Base-by-base conservation (phyloP, 2,329 filamentous ascomycete genomes). In the Fusarium torulosum region DNA sequence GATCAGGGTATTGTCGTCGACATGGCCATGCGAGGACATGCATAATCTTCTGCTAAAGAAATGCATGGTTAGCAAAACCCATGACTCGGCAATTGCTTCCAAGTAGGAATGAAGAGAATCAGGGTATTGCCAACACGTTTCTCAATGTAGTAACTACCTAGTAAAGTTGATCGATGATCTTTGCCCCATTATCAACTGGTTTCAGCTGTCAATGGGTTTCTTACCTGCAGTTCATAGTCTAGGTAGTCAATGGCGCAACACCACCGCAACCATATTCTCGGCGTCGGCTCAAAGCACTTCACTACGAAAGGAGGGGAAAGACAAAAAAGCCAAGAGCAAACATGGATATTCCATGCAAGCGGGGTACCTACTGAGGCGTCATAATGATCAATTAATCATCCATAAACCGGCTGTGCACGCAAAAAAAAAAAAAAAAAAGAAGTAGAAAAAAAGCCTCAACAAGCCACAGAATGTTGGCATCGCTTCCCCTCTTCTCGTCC, bases 121-220 rank as follows among this genome's bases (percentile, higher is more conserved):
- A 15, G 29, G 27, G 27, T 29, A 29, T 29, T 13, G 14, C 29
- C 14, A 59, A 20, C 53, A 42, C 31, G 21, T 11, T 47, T 33
- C 54, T 38, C 19, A 49, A 33, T 23, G 19, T 58, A 58, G 53
- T 20, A 40, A 43, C 17, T 25, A 40, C 33, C 27, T 29, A 29
- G 27, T 29, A 13, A 29, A 11, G 27, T 29, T 6, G 27, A 29
- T 29, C 27, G 27, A 29, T 42, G 53, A 58, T 58, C 53, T 37
- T 27, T 59, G 42, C 35, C 29, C 53, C 52, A 35, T 42, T 29
- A 29, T 29, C 27, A 29, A 29, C 29, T 25, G 42, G 44, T 51
- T 64, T 64, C 61, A 64, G 61, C 61, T 64, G 61, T 63, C 59
- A 64, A 53, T 43, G 57, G 37, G 27, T 25, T 25, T 25, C 25